Evolutionary conservation across 2,329 filamentous ascomycete genomes (phyloP), one percentile per base, ranked within the genome.

Genomic region (Colletotrichum eremochloae): DNA sequence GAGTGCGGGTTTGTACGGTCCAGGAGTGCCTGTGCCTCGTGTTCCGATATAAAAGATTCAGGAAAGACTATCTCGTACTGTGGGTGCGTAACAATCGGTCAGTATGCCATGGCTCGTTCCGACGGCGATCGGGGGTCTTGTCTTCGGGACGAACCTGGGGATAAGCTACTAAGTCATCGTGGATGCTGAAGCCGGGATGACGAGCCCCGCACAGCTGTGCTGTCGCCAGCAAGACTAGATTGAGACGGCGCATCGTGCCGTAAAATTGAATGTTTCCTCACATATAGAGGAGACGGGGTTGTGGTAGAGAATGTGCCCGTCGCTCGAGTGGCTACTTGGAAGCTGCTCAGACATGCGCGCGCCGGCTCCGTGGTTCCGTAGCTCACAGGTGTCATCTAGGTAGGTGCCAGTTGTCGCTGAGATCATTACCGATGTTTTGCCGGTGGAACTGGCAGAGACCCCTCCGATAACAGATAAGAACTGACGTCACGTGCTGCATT

Each of bases 151-250:
- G 75, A 86, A 96, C 94, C 88, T 96, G 94, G 14, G 95, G 95
- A 82, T 93, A 94, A 24, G 94, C 94, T 68, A 97, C 87, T 63
- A 97, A 82, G 80, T 98, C 95, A 79, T 97, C 94, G 78, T 96
- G 91, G 68, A 97, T 93, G 83, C 92, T 97, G 84, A 97, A 97
- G 67, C 86, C 83, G 9, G 84, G 84, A 57, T 87, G 85, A 57
- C 85, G 84, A 75, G 87, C 88, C 74, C 76, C 77, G 76, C 81
- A 83, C 40, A 88, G 82, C 80, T 83, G 86, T 75, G 84, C 76
- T 61, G 79, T 78, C 56, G 83, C 83, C 69, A 89, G 78, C 58
- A 89, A 76, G 18, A 83, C 75, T 65, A 88, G 69, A 69, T 82
- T 80, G 76, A 83, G 79, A 79, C 84, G 85, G 83, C 87, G 86